A percentile compares a stretch with the other conserved stretches of the same genome.
phyloP scores from a whole-genome alignment of 2,329 filamentous ascomycete genomes.

The Seiridium cupressi region DNA sequence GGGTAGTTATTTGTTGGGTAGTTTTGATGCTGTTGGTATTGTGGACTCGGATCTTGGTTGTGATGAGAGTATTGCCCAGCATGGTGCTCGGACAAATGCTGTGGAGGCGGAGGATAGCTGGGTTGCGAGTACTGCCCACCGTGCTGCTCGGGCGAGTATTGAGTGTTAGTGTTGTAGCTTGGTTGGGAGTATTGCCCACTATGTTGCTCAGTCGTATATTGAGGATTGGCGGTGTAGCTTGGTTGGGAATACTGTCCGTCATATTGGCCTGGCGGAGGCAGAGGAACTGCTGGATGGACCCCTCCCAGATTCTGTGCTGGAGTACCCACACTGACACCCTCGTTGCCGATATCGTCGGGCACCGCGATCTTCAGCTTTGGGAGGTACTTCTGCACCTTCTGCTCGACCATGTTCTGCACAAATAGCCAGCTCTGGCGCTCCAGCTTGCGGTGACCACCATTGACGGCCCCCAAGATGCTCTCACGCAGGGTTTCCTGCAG shows the following conservation, averaged over 20 bases:
- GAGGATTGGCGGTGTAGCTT: too few species aligned
- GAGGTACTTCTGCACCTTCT: conserved; percentile 44
- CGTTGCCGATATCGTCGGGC: conserved; percentile 45
- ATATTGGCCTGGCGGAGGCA: not conserved
- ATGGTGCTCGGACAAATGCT: not conserved
- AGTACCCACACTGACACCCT: conserved; percentile 40
- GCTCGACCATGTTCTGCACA: conserved; percentile 43
- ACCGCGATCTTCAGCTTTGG: conserved; percentile 44
- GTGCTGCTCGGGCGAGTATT: not conserved
- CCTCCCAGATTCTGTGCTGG: conserved; percentile 31
- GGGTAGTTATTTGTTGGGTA: not conserved
- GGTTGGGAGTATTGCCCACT: not conserved
- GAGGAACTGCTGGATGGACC: conserved; percentile 22
- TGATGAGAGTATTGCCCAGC: not conserved
- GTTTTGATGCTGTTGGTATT: not conserved
- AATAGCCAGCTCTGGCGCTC: conserved; percentile 44
- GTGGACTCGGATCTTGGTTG: not conserved
- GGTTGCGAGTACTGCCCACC: not conserved
- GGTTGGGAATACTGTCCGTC: not conserved
- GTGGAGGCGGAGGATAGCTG: not conserved
- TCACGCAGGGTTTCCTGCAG: conserved; percentile 44
- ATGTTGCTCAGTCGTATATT: not conserved
- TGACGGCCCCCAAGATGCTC: conserved; percentile 43
- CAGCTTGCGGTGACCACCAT: conserved; percentile 45
- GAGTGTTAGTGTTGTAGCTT: not conserved